Base-by-base conservation (phyloP, 2,329 filamentous ascomycete genomes). In the Chaetoscypha palmicola region DNA sequence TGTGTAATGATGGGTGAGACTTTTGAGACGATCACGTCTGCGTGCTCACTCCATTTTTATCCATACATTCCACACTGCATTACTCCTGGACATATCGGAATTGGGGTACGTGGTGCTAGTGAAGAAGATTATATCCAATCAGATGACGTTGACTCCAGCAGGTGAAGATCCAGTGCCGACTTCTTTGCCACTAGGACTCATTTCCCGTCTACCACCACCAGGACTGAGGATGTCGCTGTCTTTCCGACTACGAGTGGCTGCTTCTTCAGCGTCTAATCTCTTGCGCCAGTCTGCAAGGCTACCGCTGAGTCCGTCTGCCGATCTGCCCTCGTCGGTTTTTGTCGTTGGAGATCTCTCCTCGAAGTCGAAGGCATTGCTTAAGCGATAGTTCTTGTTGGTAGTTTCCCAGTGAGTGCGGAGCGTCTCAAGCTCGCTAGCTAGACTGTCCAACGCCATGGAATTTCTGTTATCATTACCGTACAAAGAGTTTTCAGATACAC, bases 341-440 rank as follows among this genome's bases (percentile, higher is more conserved):
- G 56, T 55, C 20, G 38, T 33, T 4, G 43, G 41, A 28, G 53
- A 45, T 39, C 68, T 68, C 52, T 69, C 56, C 21, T 65, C 56
- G 56, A 94, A 90, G 61, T 96, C 90, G 57, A 94, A 94, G 40
- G 85, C 81, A 59, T 83, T 90, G 65, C 87, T 94, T 34, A 96
- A 70, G 19, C 92, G 83, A 64, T 97, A 96, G 58, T 87, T 94
- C 66, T 94, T 92, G 68, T 91, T 96, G 10, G 89, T 95, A 30
- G 83, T 87, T 67, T 97, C 89, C 92, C 92, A 98, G 58, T 96
- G 90, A 41, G 74, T 86, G 41, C 91, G 80, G 37, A 98, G 73
- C 10, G 86, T 85, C 63, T 98, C 92, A 5, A 98, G 79, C 68
- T 98, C 92, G 51, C 79, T 88, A 9, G 92, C 91, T 19, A 98